Evolutionary conservation across 306 rosid genomes (phyloP).

Genomic region (Sphenostylis stenocarpa): DNA sequence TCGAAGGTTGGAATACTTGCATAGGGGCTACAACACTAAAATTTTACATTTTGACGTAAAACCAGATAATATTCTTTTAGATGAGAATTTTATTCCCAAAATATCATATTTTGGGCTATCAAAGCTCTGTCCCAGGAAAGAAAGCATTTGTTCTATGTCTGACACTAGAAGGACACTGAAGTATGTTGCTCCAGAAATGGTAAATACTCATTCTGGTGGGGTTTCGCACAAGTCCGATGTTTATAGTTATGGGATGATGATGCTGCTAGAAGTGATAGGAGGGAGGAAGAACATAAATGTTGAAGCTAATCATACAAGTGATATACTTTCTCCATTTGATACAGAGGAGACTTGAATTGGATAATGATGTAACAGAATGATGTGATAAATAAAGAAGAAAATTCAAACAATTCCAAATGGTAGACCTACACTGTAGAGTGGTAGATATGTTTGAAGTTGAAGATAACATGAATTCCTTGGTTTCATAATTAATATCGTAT

Average conservation of each 20-base stretch:
- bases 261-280: neutral
- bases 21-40: neutral
- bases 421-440: constrained; percentile 47
- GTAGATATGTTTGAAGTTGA: constrained; percentile 47
- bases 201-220: neutral
- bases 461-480: constrained; percentile 34
- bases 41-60: neutral
- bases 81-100: neutral
- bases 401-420: constrained; percentile 36
- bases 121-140: neutral
- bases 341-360: neutral
- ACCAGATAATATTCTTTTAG: neutral
- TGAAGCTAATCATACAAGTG: neutral
- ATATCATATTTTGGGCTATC: neutral
- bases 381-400: neutral
- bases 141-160: neutral
- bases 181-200: neutral
- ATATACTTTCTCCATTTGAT: neutral
- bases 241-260: neutral
- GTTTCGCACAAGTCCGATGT: neutral
- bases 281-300: neutral
- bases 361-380: neutral
- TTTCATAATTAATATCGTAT: too few relatives aligned
- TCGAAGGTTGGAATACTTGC: neutral
- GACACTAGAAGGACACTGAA: neutral